Evolutionary conservation across 805 yeast genomes (phyloP).

Genomic region (Blastobotrys attinorum): DNA sequence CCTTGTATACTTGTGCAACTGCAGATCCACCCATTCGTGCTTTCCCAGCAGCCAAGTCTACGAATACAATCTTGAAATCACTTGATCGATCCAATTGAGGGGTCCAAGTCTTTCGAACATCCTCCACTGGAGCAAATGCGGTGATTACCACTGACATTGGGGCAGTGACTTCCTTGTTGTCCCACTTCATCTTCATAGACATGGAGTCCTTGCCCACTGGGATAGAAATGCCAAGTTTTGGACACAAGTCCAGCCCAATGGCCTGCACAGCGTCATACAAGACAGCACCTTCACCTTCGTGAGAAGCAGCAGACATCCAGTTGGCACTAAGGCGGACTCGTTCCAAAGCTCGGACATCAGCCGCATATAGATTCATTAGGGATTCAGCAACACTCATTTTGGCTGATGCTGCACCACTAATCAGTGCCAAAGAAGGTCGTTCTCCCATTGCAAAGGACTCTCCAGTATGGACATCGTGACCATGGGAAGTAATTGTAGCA

Average conservation of each 20-base stretch:
- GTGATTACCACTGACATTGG: slow-evolving; percentile 88
- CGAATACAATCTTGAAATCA: slow-evolving; percentile 50
- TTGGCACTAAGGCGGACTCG: slow-evolving; percentile 86
- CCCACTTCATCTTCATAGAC: slow-evolving; percentile 99
- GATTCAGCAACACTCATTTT: slow-evolving; percentile 95
- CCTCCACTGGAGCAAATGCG: slow-evolving; percentile 79
- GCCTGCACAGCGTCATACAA: slow-evolving; percentile 97
- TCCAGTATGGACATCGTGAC: slow-evolving; percentile 75
- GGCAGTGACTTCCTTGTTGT: slow-evolving; percentile 76
- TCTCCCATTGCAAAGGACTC: slow-evolving; percentile 98
- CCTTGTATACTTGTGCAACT: slow-evolving; percentile 84
- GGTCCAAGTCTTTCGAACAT: slow-evolving; percentile 92
- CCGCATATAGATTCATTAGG: slow-evolving; percentile 77
- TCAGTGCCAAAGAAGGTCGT: slow-evolving; percentile 82
- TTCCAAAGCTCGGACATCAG: slow-evolving; percentile 70
- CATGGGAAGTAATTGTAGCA: slow-evolving; percentile 86
- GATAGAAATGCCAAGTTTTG: slow-evolving; percentile 80
- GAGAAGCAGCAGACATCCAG: slow-evolving; percentile 98
- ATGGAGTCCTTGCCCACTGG: slow-evolving; percentile 99
- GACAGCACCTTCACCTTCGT: slow-evolving; percentile 90
- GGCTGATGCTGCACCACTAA: slow-evolving; percentile 85
- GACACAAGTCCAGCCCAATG: slow-evolving; percentile 88
- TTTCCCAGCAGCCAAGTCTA: slow-evolving; percentile 60
- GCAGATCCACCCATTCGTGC: slow-evolving; percentile 88
- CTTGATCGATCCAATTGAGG: slow-evolving; percentile 60